Percentiles rank a stretch among this genome's conserved stretches.
Conservation (phyloP, 1,284 basidiomycete species). For the Sporisorium scitamineum region DNA sequence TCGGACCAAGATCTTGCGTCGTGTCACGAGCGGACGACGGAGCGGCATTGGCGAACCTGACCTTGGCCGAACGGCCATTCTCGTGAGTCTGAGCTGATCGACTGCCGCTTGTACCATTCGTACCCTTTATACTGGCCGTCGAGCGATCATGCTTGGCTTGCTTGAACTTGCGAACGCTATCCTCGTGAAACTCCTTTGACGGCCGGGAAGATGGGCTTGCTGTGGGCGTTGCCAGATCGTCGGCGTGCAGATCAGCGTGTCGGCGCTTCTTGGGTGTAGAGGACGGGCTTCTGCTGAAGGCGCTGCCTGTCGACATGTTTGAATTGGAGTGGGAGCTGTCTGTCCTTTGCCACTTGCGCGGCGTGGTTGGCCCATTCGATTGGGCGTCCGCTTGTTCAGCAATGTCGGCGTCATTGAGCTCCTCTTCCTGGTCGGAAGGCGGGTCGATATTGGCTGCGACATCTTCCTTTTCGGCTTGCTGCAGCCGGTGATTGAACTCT, state of each 20-base stretch:
- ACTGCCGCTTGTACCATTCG: not conserved
- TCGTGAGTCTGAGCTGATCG: constrained; percentile 2
- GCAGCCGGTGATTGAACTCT: constrained; percentile 58
- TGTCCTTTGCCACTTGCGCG: constrained; percentile 27
- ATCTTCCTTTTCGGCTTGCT: constrained; percentile 56
- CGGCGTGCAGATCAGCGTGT: constrained; percentile 10
- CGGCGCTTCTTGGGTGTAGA: constrained; percentile 38
- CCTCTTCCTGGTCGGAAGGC: constrained; percentile 37
- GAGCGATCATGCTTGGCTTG: constrained; percentile 24
- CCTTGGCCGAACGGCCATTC: constrained; percentile 10
- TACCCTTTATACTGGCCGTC: constrained; percentile 2
- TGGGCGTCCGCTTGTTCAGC: constrained; percentile 11
- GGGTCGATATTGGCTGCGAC: constrained; percentile 32
- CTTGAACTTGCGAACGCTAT: constrained; percentile 40
- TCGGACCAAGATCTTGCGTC: not conserved
- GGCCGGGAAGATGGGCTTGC: constrained; percentile 20
- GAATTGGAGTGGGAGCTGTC: constrained; percentile 34
- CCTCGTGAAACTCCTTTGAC: constrained; percentile 31
- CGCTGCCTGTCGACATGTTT: constrained; percentile 20
- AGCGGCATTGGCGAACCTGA: constrained; percentile 18
- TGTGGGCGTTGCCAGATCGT: constrained; percentile 3
- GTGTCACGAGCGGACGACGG: constrained; percentile 1
- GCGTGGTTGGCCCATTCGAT: not conserved
- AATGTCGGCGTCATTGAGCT: constrained; percentile 1
- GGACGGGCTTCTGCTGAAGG: constrained; percentile 30